Evolutionary conservation across 2,329 filamentous ascomycete genomes (phyloP), one percentile per base, ranked within the genome.

Genomic region (Hirsutella rhossiliensis): DNA sequence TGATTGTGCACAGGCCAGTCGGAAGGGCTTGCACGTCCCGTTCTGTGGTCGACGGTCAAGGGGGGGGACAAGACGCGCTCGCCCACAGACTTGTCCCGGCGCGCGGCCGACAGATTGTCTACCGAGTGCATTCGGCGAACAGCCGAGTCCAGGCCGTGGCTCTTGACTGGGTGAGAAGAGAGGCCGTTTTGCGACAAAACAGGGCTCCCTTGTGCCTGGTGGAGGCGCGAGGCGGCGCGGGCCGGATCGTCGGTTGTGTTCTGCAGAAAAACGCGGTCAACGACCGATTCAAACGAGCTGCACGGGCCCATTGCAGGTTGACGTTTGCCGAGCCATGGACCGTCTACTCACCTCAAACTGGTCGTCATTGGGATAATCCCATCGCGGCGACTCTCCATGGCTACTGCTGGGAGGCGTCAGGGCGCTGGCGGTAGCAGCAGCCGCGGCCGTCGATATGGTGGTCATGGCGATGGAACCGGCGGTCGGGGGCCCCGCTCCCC

Each of bases 361-460:
- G 32, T 48, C 48, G 11, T 58, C 48, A 37, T n/a, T 19, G 11
- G 55, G 51, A 42, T 63, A 62, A 18, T 62, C 63, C 73, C 73
- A 76, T 19, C 63, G 54, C 40, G 64, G 61, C 34, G 61, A 63
- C 39, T 71, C 64, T 40, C 64, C 72, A 55, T 76, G 67, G 44
- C 66, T 67, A 55, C 68, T 73, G 50, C 63, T 65, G 15, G 72
- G 65, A 45, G 71, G 68, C 48, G 67, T 69, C 47, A 76, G 60
- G 39, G 64, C 62, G 44, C 69, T 65, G 47, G 69, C 64, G 42
- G 69, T 64, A 51, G 71, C 62, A 51, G 23, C 23, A 27, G 23
- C 9, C 23, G 23, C 23, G 23, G 23, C 23, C 23, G 23, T 27
- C 9, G 73, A 72, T 59, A 77, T 68, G 56, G 71, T 66, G 54